Base-by-base conservation (phyloP, 2,329 filamentous ascomycete species). In the Aspergillus sp. region DNA sequence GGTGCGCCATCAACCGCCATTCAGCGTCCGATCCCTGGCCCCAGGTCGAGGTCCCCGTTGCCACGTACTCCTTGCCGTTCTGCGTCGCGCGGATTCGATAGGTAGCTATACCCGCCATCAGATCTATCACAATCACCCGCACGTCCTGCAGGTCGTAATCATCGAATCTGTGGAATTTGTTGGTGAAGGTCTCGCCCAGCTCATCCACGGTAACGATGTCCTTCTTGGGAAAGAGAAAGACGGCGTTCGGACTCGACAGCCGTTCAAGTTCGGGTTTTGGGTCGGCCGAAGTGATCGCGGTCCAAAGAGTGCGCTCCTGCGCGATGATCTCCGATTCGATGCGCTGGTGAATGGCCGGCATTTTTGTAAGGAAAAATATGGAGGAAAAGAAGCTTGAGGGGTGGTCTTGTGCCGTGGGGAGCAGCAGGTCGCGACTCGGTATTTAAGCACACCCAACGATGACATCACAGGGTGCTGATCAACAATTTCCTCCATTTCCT, bases 1-100 rank as follows among this genome's bases (percentile, higher is more conserved):
- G 68, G 45, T 75, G 73, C n/a, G 62, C 62, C n/a, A 67, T 65
- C 23, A 75, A 57, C 52, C 65, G 65, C 73, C 73, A 75, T 57
- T 75, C 73, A 14, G 71, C 73, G 61, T 75, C 73, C 6, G 71
- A 73, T 7, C 61, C 71, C 58, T 75, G 73, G 24, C 69, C 69
- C 73, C 73, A 75, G 4, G 73, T 75, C 23, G 70, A 69, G 17
- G 69, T 68, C 19, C 67, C 69, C 1, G 67, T 70, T 0, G 68
- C 71, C 14, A 62, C 58, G 21, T 71, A 75, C 24, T 62, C 52
- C 31, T 62, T 64, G 23, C 67, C 61, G 2, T 67, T 69, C 11
- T 66, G 59, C 4, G 63, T 55, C 2, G 73, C 73, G 14, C 66
- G 64, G 40, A 75, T 61, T 39, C 66, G 64, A 55, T 73, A 75